Base-by-base conservation (phyloP, 345 rosid genomes). In the Aquilaria sinensis region DNA sequence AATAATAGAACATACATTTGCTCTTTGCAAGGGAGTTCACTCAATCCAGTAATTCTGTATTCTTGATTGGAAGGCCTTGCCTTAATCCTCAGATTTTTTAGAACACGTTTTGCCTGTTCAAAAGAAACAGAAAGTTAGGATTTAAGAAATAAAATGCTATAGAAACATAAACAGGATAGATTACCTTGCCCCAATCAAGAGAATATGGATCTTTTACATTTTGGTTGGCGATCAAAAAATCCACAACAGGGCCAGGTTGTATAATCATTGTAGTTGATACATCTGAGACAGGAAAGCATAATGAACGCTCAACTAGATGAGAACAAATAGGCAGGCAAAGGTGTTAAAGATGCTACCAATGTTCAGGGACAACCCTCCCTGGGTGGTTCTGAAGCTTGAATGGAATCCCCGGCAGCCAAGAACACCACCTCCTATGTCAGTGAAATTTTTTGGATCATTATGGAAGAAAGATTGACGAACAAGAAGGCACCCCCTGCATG, bases 241-340 rank as follows among this genome's bases (percentile, higher is more conserved):
- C 98, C n/a, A 90, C 69, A 2, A 93, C 77, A 1, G 94, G 90
- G 57, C 96, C 96, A 52, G 96, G 92, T 73, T 77, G 83, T 58
- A 93, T 78, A 53, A 86, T 90, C 96, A 88, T 90, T 10, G 96
- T 90, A 2, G 98, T 93, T 2, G 98, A 89, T 0, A 89, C 96
- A 83, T 92, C 96, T 92, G 71, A 23, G 16, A 56, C 8, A 70
- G 7, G 12, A 30, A 68, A 45, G 53, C 3, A 70, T 49, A 60
- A 33, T 45, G 51, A 54, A 62, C 67, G 62, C 58, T 59, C 6
- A 1, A 43, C 47, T 31, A 10, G n/a, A 70, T 49, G 41, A 47
- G 46, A 8, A 57, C 32, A 46, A 37, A 37, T 9, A 37, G 7
- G 8, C 8, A 9, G 8, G 5, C 43, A 37, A 2, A 37, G 43